These are phyloP conservation scores for Diaporthe sp. DNA, from an alignment of 2,329 filamentous ascomycete species.

Conservation along the genomic window DNA sequence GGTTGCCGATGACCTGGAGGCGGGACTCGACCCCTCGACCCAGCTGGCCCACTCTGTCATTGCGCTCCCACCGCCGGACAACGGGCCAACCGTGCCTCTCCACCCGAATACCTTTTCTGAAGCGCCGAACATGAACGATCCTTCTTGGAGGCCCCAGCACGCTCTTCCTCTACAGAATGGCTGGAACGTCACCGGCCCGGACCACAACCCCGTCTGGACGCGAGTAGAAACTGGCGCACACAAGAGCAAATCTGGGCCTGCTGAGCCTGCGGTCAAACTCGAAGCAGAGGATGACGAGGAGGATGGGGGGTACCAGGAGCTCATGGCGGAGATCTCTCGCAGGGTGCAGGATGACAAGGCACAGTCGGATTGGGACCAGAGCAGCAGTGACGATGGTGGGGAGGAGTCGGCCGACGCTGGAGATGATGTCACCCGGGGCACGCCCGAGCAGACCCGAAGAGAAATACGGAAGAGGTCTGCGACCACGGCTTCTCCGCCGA, in stretches of 20 bases:
- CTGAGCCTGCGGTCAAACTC: not conserved
- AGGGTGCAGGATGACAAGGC: not conserved
- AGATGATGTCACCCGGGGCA: not conserved
- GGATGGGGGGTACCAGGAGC: not conserved
- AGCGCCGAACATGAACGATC: conserved; percentile 8
- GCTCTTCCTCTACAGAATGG: not conserved
- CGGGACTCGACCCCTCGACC: conserved; percentile 15
- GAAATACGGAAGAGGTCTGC: not conserved
- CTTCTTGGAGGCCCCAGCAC: conserved; percentile 17
- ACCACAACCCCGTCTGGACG: not conserved
- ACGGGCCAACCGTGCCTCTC: not conserved
- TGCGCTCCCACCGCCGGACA: conserved; percentile 10
- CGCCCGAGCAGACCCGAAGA: not conserved
- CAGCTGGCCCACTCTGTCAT: conserved; percentile 9
- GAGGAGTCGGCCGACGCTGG: not conserved
- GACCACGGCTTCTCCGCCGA: not conserved
- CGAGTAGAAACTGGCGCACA: not conserved
- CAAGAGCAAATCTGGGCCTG: too few species aligned
- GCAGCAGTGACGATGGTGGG: not conserved
- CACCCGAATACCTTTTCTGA: not conserved
- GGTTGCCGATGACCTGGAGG: conserved; percentile 33
- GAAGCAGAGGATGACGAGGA: conserved; percentile 1
- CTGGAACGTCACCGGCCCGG: not conserved
- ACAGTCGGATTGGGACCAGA: conserved; percentile 9
- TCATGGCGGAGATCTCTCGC: conserved; percentile 19